Base-by-base conservation (phyloP, 305 asterid species). In the Vinca major region DNA sequence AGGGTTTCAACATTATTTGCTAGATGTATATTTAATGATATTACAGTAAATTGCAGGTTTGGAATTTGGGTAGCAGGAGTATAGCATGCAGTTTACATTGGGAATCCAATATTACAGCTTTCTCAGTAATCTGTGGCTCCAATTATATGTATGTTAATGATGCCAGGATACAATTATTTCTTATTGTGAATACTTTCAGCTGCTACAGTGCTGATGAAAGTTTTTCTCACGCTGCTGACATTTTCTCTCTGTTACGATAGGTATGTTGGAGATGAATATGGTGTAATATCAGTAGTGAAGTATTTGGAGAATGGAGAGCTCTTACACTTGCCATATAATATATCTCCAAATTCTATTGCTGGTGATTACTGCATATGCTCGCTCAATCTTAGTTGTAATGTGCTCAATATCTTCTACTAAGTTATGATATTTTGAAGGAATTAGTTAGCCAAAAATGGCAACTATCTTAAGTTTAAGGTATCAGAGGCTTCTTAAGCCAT, bases 201-300 rank as follows among this genome's bases (percentile, higher is more conserved):
- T 66, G 44, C 73, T 52, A 43, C 56, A 69, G 74, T 75, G 71
- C 61, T 73, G 73, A 69, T 39, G 64, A 66, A 41, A 70, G 73
- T 69, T 57, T 60, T 49, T 47, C 1, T 57, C 74, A 66, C 37
- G 37, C 8, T 47, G 65, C 49, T 61, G 21, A 61, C 69, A 72
- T 70, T 69, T 65, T 60, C 50, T 65, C 71, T 73, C 52, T 47
- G 73, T 65, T 72, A 43, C 77, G 54, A 57, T 76, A 92, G 98
- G 92, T 92, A 84, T 76, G 77, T 88, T 77, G 96, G 96, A 74
- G 98, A 92, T 82, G 98, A 92, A 78, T 65, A 84, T 65, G 96
- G 98, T 67, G 66, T 80, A 73, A 76, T 88, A 69, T 89, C 96
- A 54, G 92, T 85, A 70, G 74, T 89, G 80, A 88, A 85, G 86